phyloP scores from a whole-genome alignment of 257 asterid species.

The Fraxinus anomala region DNA sequence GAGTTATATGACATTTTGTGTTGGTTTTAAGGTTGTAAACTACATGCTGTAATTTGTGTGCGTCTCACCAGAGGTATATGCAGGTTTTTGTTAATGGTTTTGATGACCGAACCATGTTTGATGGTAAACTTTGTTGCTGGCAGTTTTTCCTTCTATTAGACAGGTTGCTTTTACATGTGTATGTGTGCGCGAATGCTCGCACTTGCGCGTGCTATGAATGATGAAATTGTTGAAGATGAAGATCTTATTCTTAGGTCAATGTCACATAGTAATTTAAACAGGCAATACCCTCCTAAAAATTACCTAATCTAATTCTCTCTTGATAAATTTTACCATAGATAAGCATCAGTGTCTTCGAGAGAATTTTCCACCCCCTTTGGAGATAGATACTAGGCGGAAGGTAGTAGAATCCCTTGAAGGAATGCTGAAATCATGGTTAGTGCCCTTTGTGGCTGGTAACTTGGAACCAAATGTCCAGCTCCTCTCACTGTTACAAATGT shows the following conservation, averaged over 20 bases:
- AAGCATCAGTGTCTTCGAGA: neutral
- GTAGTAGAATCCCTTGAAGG: conserved; percentile 35
- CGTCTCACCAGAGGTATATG: conserved; percentile 4
- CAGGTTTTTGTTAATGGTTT: neutral
- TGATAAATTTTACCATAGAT: neutral
- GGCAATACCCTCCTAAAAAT: too few relatives aligned
- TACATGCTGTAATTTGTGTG: conserved; percentile 18
- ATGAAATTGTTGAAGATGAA: neutral
- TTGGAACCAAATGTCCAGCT: conserved; percentile 38
- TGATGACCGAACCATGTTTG: neutral
- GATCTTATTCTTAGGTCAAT: neutral
- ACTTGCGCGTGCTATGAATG: neutral
- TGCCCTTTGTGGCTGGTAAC: conserved; percentile 41
- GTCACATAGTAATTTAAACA: too few relatives aligned
- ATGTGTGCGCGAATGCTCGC: too few relatives aligned
- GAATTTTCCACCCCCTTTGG: neutral
- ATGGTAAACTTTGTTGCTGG: neutral
- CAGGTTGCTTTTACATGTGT: neutral
- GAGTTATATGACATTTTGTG: neutral
- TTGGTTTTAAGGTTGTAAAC: conserved; percentile 3
- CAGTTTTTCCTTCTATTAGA: neutral
- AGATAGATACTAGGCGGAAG: neutral
- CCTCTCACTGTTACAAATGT: conserved; percentile 41
- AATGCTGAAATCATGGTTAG: conserved; percentile 28
- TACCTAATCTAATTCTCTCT: too few relatives aligned